These are phyloP conservation scores for Zopfia rhizophila DNA, from an alignment of 2,329 filamentous ascomycete species.

Conservation along the genomic window DNA sequence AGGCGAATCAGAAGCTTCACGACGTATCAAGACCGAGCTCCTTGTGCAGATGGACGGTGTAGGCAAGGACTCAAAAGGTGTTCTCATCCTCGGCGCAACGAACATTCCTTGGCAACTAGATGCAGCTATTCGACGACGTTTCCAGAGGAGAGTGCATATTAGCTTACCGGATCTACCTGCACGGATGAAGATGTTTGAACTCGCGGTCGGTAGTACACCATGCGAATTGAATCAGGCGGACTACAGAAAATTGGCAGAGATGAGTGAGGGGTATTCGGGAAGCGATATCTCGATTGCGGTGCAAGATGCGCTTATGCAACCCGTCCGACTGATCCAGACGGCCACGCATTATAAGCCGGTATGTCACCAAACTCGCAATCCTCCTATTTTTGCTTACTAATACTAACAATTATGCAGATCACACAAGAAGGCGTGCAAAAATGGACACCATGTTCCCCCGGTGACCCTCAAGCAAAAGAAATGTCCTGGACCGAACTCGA, in stretches of 20 bases:
- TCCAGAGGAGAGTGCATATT: slow-evolving; percentile 96
- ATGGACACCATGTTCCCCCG: slow-evolving; percentile 92
- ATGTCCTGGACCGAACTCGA: slow-evolving; percentile 94
- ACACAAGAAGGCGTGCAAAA: slow-evolving; percentile 72
- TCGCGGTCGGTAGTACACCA: slow-evolving; percentile 91
- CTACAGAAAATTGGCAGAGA: slow-evolving; percentile 79
- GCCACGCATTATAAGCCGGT: slow-evolving; percentile 98
- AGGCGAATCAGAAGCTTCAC: slow-evolving; percentile 96
- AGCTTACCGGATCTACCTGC: slow-evolving; percentile 88
- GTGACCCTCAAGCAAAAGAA: slow-evolving; percentile 84
- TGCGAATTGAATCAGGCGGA: slow-evolving; percentile 83
- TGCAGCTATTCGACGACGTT: slow-evolving; percentile 92
- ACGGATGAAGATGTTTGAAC: slow-evolving; percentile 93
- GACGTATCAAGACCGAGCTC: slow-evolving; percentile 98
- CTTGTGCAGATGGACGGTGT: slow-evolving; percentile 99
- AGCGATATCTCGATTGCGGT: slow-evolving; percentile 97
- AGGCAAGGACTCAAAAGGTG: slow-evolving; percentile 91
- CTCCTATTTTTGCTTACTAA: slow-evolving; percentile 6
- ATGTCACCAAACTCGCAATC: slow-evolving; percentile 30
- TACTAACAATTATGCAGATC: slow-evolving; percentile 63
- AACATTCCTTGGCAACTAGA: slow-evolving; percentile 99
- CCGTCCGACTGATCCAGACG: slow-evolving; percentile 94
- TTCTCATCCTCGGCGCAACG: slow-evolving; percentile 93
- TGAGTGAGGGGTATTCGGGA: slow-evolving; percentile 94
- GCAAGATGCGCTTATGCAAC: slow-evolving; percentile 97